phyloP scores from a whole-genome alignment of 2,329 filamentous ascomycete genomes.

The Ceratocystis cacaofunesta region DNA sequence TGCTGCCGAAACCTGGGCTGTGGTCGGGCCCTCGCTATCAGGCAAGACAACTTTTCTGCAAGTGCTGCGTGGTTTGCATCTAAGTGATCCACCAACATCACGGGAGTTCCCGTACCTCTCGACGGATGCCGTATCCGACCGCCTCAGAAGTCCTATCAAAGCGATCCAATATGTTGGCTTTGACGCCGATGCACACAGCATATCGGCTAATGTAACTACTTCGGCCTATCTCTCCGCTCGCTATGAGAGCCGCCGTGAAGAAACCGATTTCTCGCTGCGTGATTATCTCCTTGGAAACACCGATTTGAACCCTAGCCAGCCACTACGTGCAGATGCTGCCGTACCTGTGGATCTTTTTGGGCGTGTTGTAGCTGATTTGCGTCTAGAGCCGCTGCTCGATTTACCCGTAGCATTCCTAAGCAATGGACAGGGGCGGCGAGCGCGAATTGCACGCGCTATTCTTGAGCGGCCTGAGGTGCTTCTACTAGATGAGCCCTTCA shows the following conservation, averaged over 20 bases:
- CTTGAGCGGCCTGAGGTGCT: slow-evolving; percentile 65
- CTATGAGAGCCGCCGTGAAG: slow-evolving; percentile 77
- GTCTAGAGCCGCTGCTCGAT: slow-evolving; percentile 51
- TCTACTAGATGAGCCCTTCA: slow-evolving; percentile 85
- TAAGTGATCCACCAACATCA: slow-evolving; percentile 60
- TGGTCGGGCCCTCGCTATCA: slow-evolving; percentile 64
- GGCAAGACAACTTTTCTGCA: slow-evolving; percentile 76
- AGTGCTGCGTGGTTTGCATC: slow-evolving; percentile 57
- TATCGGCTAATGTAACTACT: slow-evolving; percentile 41
- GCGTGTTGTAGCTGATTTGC: slow-evolving; percentile 54
- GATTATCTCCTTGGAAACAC: slow-evolving; percentile 75
- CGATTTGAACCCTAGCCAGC: slow-evolving; percentile 55
- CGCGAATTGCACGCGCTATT: slow-evolving; percentile 76
- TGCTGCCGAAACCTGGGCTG: slow-evolving; percentile 56
- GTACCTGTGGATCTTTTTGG: slow-evolving; percentile 38
- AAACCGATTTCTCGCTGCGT: slow-evolving; percentile 69
- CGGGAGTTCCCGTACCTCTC: slow-evolving; percentile 68
- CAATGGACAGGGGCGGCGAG: slow-evolving; percentile 79
- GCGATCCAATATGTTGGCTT: slow-evolving; percentile 89
- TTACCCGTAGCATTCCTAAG: slow-evolving; percentile 82
- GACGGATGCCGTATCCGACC: slow-evolving; percentile 40
- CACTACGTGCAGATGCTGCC: slow-evolving; percentile 29
- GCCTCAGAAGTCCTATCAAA: slow-evolving; percentile 42
- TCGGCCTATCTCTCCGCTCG: slow-evolving; percentile 76
- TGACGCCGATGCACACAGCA: slow-evolving; percentile 49